phyloP scores from a whole-genome alignment of 2,329 filamentous ascomycete genomes.

The Magnaporthiopsis poae region DNA sequence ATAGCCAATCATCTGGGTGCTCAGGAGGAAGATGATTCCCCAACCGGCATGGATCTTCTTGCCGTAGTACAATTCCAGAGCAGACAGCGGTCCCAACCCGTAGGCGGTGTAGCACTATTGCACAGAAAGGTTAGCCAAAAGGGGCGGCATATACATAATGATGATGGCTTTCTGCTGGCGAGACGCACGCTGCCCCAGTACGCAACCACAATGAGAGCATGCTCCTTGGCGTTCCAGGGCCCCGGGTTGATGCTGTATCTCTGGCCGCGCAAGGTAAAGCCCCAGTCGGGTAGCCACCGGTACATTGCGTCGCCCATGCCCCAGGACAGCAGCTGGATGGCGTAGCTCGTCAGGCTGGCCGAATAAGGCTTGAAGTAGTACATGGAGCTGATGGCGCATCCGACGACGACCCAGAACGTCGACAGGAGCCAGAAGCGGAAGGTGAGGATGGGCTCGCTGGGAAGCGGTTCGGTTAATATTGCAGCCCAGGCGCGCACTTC shows the following conservation, averaged over 20 bases:
- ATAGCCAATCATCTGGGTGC: conserved; percentile 23
- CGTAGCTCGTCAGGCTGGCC: conserved; percentile 19
- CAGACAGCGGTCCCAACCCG: conserved; percentile 21
- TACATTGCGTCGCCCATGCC: conserved; percentile 22
- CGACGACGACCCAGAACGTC: conserved; percentile 23
- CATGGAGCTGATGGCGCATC: conserved; percentile 21
- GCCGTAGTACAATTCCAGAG: conserved; percentile 21
- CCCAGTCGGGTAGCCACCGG: conserved; percentile 18
- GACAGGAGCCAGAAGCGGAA: conserved; percentile 23
- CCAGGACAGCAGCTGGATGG: conserved; percentile 23
- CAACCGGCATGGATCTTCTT: conserved; percentile 18
- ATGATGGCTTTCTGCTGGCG: no score
- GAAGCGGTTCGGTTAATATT: no score
- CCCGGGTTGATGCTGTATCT: conserved; percentile 24
- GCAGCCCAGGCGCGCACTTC: no score
- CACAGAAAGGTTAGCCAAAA: neutral
- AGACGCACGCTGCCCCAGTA: conserved; percentile 20
- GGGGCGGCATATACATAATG: no score
- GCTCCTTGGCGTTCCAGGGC: conserved; percentile 25
- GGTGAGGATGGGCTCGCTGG: conserved; percentile 23
- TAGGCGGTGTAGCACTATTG: conserved; percentile 19
- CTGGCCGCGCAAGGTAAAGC: conserved; percentile 18
- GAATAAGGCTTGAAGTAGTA: conserved; percentile 25
- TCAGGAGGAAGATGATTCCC: conserved; percentile 21
- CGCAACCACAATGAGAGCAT: conserved; percentile 23